Evolutionary conservation across 345 rosid genomes (phyloP).

Genomic region (Citrus sp.): DNA sequence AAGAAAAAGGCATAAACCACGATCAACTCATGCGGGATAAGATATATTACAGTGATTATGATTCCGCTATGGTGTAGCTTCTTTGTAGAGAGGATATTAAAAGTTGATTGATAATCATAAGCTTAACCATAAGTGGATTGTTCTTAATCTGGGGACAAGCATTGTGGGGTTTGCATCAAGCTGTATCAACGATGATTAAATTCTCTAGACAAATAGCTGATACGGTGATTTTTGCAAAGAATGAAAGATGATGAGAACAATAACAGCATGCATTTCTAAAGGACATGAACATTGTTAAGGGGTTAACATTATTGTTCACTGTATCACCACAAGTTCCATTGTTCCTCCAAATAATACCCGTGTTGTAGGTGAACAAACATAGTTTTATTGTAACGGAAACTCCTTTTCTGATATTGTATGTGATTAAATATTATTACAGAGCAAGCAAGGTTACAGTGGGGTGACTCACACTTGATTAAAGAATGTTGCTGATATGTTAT

Average conservation of each 20-base stretch:
- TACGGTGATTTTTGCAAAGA: conserved; percentile 61
- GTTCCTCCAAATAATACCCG: no score
- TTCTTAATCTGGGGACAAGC: conserved; percentile 1
- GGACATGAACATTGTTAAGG: conserved; percentile 82
- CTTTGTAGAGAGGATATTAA: conserved; percentile 69
- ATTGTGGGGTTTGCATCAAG: conserved; percentile 48
- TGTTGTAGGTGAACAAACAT: no score
- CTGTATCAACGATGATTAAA: conserved; percentile 74
- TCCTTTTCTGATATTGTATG: no score
- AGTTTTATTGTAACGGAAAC: no score
- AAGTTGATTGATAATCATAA: conserved; percentile 65
- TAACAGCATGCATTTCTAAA: conserved; percentile 73
- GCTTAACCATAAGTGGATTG: conserved; percentile 34
- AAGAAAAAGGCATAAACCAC: conserved; percentile 72
- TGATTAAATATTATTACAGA: no score
- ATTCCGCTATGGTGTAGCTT: conserved; percentile 69
- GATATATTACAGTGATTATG: conserved; percentile 18
- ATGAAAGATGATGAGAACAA: conserved; percentile 93
- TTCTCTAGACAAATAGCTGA: conserved; percentile 75
- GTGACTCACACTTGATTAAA: no score
- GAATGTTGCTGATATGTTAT: no score
- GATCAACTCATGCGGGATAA: conserved; percentile 76
- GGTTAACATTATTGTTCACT: conserved; percentile 75
- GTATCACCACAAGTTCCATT: no score
- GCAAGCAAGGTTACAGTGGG: no score